Evolutionary conservation across 2,329 filamentous ascomycete genomes (phyloP), one percentile per base, ranked within the genome.

Genomic region (Fusarium sp.): DNA sequence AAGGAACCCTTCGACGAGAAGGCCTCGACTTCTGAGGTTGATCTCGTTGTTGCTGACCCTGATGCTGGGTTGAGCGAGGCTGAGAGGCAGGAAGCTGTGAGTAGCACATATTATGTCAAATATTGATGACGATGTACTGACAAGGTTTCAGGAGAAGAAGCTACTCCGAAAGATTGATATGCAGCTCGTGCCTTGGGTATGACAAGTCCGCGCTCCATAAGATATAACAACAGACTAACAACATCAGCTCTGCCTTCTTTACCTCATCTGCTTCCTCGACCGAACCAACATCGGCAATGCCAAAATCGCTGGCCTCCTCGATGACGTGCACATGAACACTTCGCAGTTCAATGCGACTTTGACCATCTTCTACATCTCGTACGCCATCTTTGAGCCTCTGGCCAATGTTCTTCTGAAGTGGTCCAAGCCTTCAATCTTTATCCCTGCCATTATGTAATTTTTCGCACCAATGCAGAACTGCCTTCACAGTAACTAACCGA

Each of bases 341-440:
- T 79, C 83, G 8, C 84, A 91, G 75, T 97, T 94, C 81, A 94
- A 94, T 77, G 84, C 87, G 23, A 87, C 90, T 1, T 84, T 97
- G 10, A 93, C 91, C 34, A 91, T 97, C 72, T 97, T 97, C 82
- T 97, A 97, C 81, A 85, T 97, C 51, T 93, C 91, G 1, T 97
- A 97, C 77, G 86, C 92, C 4, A 80, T 94, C 34, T 94, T 93
- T 67, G 93, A 96, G 77, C 89, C 89, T 0, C 74, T 94, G 44
- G 93, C 92, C 63, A 97, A 97, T 77, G 83, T 95, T 48, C 80
- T 97, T 25, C 88, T 97, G 62, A 97, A 97, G 81, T 86, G 85
- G 19, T 82, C 93, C 65, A 86, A 89, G 2, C 94, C 94, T 0
- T 93, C 90, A 41, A 81, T 94, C 55, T 97, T 97, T 76, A 89